These are phyloP conservation scores for Solanum tarapatanum DNA, from an alignment of 257 asterid genomes.

Conservation along the genomic window DNA sequence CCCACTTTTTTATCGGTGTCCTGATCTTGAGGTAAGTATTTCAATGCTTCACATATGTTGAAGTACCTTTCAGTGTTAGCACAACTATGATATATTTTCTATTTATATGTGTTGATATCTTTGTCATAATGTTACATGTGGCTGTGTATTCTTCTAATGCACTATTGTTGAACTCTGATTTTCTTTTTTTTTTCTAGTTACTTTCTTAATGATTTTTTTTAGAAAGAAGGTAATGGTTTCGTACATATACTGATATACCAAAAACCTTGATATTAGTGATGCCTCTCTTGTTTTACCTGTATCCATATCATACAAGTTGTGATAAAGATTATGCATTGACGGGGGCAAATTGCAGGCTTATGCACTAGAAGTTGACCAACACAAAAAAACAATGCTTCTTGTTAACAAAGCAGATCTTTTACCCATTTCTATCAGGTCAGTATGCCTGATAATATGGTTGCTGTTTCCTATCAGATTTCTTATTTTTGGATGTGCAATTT, in stretches of 20 bases:
- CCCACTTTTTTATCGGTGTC: constrained; percentile 94
- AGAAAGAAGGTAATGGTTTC: not conserved
- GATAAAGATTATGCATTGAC: not conserved
- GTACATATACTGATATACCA: not conserved
- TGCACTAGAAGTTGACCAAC: constrained; percentile 83
- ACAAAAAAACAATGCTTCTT: constrained; percentile 84
- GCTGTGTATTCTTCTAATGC: not conserved
- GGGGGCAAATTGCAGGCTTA: constrained; percentile 45
- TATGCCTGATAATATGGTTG: not conserved
- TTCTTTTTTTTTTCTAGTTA: not conserved
- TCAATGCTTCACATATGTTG: not conserved
- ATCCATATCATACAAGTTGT: not conserved
- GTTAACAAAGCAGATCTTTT: constrained; percentile 96
- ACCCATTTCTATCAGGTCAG: constrained; percentile 71
- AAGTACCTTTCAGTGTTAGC: not conserved
- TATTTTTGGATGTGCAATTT: not conserved
- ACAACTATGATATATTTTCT: not conserved
- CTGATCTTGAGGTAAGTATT: constrained; percentile 85
- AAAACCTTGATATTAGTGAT: not conserved
- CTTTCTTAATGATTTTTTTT: not conserved
- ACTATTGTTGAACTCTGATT: not conserved
- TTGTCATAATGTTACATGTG: not conserved
- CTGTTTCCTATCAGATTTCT: not conserved
- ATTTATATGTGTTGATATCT: not conserved
- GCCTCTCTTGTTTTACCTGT: not conserved